Conservation (phyloP, 1,139 yeast genomes). For the Sugiyamaella pinicola region DNA sequence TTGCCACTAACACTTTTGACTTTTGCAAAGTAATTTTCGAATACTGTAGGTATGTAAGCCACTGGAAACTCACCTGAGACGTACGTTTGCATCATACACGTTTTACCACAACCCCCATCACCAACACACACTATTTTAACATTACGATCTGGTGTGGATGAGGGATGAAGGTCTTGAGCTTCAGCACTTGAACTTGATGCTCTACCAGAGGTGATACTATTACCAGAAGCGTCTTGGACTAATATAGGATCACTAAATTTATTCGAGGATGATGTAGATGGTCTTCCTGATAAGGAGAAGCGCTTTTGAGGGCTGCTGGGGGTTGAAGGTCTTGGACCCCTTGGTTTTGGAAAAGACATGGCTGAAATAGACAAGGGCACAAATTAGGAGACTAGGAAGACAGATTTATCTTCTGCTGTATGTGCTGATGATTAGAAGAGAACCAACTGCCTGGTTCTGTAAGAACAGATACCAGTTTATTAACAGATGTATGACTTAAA, state of each 20-base stretch:
- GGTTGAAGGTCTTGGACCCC: conserved; percentile 14
- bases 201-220: conserved; percentile 17
- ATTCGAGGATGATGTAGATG: conserved; percentile 4
- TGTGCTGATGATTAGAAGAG: no score
- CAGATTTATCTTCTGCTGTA: no score
- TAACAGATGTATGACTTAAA: no score
- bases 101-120: conserved; percentile 94
- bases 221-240: conserved; percentile 27
- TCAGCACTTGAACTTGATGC: conserved; percentile 14
- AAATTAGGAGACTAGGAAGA: no score
- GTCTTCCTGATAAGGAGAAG: conserved; percentile 20
- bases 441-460: no score
- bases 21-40: conserved; percentile 78
- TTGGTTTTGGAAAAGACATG: conserved; percentile 14
- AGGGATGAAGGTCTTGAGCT: conserved; percentile 4
- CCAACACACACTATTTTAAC: conserved; percentile 72
- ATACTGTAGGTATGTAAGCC: conserved; percentile 84
- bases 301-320: conserved; percentile 21
- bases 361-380: no score
- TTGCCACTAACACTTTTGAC: conserved; percentile 58
- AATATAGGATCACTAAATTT: conserved; percentile 27
- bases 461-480: no score
- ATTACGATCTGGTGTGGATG: conserved; percentile 29
- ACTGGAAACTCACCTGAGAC: conserved; percentile 75
- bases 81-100: conserved; percentile 81